Evolutionary conservation across 2,329 filamentous ascomycete species (phyloP).

Genomic region (Colletotrichum sojae): DNA sequence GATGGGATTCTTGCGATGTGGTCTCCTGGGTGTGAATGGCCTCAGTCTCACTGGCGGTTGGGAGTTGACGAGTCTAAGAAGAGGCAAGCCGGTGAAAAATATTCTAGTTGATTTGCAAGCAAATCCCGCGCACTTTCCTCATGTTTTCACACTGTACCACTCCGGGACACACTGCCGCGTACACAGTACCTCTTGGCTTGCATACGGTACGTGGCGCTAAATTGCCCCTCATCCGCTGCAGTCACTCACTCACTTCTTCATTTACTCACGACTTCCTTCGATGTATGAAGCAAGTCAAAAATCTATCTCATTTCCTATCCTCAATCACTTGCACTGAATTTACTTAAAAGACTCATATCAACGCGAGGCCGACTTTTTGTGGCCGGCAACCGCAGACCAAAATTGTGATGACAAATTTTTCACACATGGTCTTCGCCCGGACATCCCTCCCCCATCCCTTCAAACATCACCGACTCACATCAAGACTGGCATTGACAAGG

Average conservation of each 20-base stretch:
- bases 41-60: constrained; percentile 13
- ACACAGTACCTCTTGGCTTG: not conserved
- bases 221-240: not conserved
- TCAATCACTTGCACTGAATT: too few relatives aligned
- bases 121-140: constrained; percentile 19
- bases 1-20: not conserved
- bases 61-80: constrained; percentile 4
- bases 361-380: too few relatives aligned
- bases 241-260: too few relatives aligned
- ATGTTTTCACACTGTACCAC: constrained; percentile 14
- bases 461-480: not conserved
- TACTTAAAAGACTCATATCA: too few relatives aligned
- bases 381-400: not conserved
- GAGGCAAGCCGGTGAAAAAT: constrained; percentile 20
- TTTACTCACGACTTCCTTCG: too few relatives aligned
- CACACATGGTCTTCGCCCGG: not conserved
- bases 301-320: too few relatives aligned
- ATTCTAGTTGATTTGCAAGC: constrained; percentile 35
- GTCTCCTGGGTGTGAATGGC: not conserved
- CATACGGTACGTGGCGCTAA: not conserved
- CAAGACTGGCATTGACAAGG: not conserved
- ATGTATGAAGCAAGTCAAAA: too few relatives aligned
- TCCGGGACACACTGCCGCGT: rapidly evolving
- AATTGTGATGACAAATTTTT: not conserved
- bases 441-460: not conserved